Evolutionary conservation across 1,284 basidiomycete genomes (phyloP), one percentile per base, ranked within the genome.

Genomic region (Meira nashicola): DNA sequence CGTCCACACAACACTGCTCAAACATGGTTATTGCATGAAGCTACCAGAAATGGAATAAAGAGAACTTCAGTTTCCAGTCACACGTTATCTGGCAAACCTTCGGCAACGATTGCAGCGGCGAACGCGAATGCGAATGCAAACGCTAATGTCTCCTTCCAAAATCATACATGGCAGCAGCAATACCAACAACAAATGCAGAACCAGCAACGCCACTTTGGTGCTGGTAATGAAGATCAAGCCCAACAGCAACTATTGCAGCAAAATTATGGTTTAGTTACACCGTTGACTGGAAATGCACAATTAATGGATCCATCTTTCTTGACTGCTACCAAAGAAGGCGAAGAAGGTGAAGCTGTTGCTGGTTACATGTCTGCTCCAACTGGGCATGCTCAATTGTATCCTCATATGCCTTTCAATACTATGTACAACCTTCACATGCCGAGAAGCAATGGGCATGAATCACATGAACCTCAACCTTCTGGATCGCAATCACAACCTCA

Each of bases 291-390:
- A 8, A 54, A 44, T 47, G n/a, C 39, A 3, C 58, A 54, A 17
- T 48, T 59, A 12, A 54, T 54, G 50, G 58, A 59, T 25, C 51
- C 58, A 1, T 23, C 37, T 23, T 59, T 56, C 51, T 38, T 59
- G 41, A 28, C n/a, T 8, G 58, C 58, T 5, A 15, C 56, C 11
- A 15, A 52, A 21, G 53, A 40, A 15, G 9, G 17, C 39, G 38
- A 40, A 10, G 6, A 4, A 2, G 4, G 15, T 37, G 44, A 39
- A 11, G 14, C 33, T 33, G 37, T 53, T 21, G 55, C 28, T 12
- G 55, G 55, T 23, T 56, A 56, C 55, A 56, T 56, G 55, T 56
- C 55, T 38, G 55, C 55, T 2, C 55, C 55, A 38, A 39, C 46
- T 6, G 15, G 23, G 11, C 55, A 56, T 46, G 40, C 39, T 14